Evolutionary conservation across 768 basidiomycete genomes (phyloP), one percentile per base, ranked within the genome.

Genomic region (Glaciozyma antarctica): DNA sequence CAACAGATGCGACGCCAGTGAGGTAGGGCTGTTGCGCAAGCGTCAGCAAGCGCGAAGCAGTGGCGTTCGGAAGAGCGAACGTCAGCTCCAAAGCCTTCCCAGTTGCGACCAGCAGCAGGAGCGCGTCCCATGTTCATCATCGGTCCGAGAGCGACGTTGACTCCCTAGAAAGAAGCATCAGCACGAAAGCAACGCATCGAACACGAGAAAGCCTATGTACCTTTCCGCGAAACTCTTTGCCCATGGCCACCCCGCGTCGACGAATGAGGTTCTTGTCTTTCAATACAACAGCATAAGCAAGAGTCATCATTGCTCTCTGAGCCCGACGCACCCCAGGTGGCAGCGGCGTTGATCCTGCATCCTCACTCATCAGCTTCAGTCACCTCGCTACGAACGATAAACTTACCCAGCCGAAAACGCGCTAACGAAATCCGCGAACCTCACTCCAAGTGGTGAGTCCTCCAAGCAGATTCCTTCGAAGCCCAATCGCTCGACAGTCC

Each of bases 121-220:
- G 32, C 45, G 41, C 59, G 53, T 48, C 17, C 45, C 54, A 69
- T 62, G 63, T 32, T 75, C 75, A 17, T 76, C 76, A 56, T 73
- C 71, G 93, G 81, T 15, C 85, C 86, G 57, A 56, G 34, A 12
- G 55, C 55, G 12, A 56, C 55, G 21, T 56, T 56, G 22, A 56
- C n/a, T 1, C 55, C 55, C 38, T 51, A 4, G 9, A 5, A 21
- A 48, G 22, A 17, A n/a, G 7, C 6, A 7, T 48, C 21, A 48
- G 19, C n/a, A 13, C 49, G n/a, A 51, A 24, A n/a, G 22, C n/a
- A 10, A 24, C 8, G 26, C 10, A 12, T 9, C 9, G 12, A 24
- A 26, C 2, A 24, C n/a, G 49, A 5, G 24, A 22, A 51, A 21
- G 48, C 22, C 2, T 6, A 4, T 24, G 24, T 15, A 51, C 49